Evolutionary conservation across 306 rosid species (phyloP).

Genomic region (Sphenostylis stenocarpa): DNA sequence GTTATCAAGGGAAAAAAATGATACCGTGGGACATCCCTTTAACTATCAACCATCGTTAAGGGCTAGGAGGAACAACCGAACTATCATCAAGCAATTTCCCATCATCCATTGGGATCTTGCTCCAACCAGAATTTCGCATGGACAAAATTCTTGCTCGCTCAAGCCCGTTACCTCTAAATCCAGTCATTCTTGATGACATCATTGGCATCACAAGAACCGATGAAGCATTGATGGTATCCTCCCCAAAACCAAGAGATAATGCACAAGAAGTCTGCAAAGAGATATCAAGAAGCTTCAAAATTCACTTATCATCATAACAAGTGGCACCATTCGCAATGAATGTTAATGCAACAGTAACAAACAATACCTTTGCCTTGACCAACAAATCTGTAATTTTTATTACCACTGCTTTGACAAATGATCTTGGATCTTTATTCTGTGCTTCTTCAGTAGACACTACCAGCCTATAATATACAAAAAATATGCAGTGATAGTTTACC

Average conservation of each 20-base stretch:
- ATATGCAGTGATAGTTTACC: constrained; percentile 16
- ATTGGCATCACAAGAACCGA: constrained; percentile 96
- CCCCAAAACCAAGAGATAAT: constrained; percentile 80
- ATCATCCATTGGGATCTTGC: constrained; percentile 60
- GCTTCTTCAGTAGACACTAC: constrained; percentile 59
- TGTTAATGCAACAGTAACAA: constrained; percentile 24
- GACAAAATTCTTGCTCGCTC: constrained; percentile 66
- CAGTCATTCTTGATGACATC: constrained; percentile 93
- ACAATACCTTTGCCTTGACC: constrained; percentile 82
- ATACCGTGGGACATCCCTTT: constrained; percentile 30
- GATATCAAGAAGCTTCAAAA: constrained; percentile 21
- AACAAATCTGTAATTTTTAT: constrained; percentile 54
- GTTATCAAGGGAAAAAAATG: background rate
- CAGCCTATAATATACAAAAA: constrained; percentile 43
- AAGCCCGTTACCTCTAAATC: constrained; percentile 79
- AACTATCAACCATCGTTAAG: constrained; percentile 43
- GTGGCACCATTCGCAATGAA: background rate
- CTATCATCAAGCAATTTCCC: constrained; percentile 46
- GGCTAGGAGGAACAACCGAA: constrained; percentile 40
- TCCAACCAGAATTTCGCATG: constrained; percentile 68
- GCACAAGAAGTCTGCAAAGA: constrained; percentile 70
- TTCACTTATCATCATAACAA: constrained; percentile 1
- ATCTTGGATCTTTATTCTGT: constrained; percentile 52
- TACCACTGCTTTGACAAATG: constrained; percentile 59
- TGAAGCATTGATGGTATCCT: constrained; percentile 86